Percentiles rank a stretch among this genome's conserved stretches.
These are phyloP conservation scores for Aspergillus heteromorphus DNA, from an alignment of 495 filamentous ascomycete genomes.

Conservation along the genomic window DNA sequence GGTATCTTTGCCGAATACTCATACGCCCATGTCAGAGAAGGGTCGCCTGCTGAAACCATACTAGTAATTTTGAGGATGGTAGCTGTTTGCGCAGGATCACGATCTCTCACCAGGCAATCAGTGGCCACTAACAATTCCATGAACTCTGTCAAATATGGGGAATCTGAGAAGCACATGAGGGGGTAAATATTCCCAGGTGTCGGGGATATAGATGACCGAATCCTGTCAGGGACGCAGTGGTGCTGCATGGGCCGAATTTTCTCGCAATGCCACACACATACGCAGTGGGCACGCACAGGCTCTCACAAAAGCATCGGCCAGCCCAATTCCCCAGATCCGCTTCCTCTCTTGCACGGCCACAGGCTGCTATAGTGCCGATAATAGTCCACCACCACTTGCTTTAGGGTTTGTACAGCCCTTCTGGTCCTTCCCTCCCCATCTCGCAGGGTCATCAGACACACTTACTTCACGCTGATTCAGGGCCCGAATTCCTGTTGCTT, in stretches of 20 bases:
- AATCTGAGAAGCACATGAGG: background rate
- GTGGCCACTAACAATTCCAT: background rate
- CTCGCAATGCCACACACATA: constrained; percentile 22
- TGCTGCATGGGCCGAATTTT: constrained; percentile 14
- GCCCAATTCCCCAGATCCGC: constrained; percentile 19
- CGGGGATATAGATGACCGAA: constrained; percentile 13
- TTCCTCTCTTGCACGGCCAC: constrained; percentile 10
- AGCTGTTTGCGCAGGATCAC: background rate
- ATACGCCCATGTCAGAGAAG: background rate
- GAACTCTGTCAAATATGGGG: background rate
- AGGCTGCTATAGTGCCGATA: constrained; percentile 8
- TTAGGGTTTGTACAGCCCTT: constrained; percentile 6
- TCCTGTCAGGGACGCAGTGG: constrained; percentile 18
- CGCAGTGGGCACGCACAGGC: constrained; percentile 18
- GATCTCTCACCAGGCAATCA: background rate
- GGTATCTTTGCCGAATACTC: background rate
- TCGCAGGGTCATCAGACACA: constrained; percentile 12
- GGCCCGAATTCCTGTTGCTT: background rate
- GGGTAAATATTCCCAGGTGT: background rate
- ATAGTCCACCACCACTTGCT: constrained; percentile 3
- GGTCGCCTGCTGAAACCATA: background rate
- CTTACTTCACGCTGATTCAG: background rate
- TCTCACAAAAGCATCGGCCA: constrained; percentile 13
- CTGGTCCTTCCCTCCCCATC: background rate
- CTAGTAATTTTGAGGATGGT: background rate